Evolutionary conservation across 2,329 filamentous ascomycete genomes (phyloP).

Genomic region (Xylariaceae sp.): DNA sequence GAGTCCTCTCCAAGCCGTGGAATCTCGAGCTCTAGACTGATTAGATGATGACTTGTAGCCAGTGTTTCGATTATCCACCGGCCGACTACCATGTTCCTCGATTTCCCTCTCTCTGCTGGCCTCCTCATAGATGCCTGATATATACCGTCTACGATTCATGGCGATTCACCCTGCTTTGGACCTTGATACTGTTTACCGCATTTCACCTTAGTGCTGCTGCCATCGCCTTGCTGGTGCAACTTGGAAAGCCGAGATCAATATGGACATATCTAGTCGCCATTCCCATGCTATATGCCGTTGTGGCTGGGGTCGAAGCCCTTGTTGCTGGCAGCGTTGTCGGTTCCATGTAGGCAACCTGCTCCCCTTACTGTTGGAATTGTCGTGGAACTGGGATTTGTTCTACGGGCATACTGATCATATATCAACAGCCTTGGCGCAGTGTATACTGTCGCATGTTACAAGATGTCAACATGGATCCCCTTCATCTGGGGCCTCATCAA

Average conservation of each 20-base stretch:
- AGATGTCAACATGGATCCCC: constrained; percentile 92
- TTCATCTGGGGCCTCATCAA: constrained; percentile 84
- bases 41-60: constrained; percentile 15
- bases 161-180: constrained; percentile 86
- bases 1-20: constrained; percentile 3
- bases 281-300: constrained; percentile 62
- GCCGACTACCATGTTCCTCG: constrained; percentile 59
- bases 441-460: constrained; percentile 75
- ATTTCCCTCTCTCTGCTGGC: constrained; percentile 81
- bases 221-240: constrained; percentile 69
- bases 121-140: constrained; percentile 56
- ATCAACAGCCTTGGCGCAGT: constrained; percentile 63
- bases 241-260: constrained; percentile 46
- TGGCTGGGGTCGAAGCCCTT: constrained; percentile 70
- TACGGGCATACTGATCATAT: constrained; percentile 9
- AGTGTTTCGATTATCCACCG: constrained; percentile 36
- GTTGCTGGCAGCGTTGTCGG: constrained; percentile 78
- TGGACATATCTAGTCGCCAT: constrained; percentile 65
- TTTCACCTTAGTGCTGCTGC: constrained; percentile 68
- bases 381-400: neutral
- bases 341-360: constrained; percentile 56
- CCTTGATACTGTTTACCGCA: constrained; percentile 67
- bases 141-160: constrained; percentile 74
- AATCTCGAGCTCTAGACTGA: neutral
- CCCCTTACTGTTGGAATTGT: neutral